Evolutionary conservation across 1,284 basidiomycete species (phyloP), one percentile per base, ranked within the genome.

Genomic region (Puccinia novopanici): DNA sequence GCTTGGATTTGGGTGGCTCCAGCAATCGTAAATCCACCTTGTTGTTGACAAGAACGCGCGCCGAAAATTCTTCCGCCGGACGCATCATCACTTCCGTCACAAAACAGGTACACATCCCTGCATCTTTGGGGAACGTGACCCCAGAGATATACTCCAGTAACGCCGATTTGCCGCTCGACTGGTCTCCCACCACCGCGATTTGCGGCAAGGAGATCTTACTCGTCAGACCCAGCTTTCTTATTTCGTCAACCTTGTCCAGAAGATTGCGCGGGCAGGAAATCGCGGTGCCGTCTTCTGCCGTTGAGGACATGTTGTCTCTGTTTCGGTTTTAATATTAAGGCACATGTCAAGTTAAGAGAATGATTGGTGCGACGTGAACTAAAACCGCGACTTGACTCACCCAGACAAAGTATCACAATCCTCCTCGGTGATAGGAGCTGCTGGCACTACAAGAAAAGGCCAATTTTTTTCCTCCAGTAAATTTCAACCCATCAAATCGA

Each of bases 101-200:
- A 71, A 97, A 91, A 2, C 96, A 92, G 0, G 96, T 99, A 61
- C 98, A 96, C 96, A 99, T 99, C 86, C 98, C 98, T 87, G 95
- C 92, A 80, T 96, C 96, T 87, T 99, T 99, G 55, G 96, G 96
- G 86, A 99, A 99, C 86, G 98, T 95, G 82, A 98, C 94, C 0
- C 96, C 96, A 27, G 99, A 96, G 83, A 99, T 94, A 2, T 96
- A 92, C 86, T 99, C 97, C 76, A 99, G 88, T 0, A 99, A 96
- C 27, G 93, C 95, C 84, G 94, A 96, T 89, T 99, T 99, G 8
- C 96, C 96, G 3, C 93, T 95, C 86, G 94, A 97, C 87, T 99
- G 96, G 84, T 94, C 96, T 17, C 96, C 96, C 82, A 99, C 94
- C 70, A 99, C 96, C 52, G 98, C 96, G 81, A 99, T 98, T 82